phyloP scores from a whole-genome alignment of 2,329 filamentous ascomycete species.

The Claviceps purpurea region DNA sequence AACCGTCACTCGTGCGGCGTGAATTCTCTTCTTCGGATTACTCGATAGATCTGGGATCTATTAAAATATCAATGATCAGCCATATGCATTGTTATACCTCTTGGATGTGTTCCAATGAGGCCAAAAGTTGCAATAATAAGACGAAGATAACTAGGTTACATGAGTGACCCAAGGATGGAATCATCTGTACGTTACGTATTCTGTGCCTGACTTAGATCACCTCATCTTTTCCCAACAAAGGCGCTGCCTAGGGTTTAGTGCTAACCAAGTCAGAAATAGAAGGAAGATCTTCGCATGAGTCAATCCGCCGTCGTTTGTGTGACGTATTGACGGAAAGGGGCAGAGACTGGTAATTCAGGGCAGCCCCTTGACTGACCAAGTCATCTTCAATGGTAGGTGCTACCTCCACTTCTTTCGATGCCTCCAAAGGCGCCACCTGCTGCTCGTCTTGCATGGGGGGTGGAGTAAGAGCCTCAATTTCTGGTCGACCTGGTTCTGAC shows the following conservation, averaged over 20 bases:
- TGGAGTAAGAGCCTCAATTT: conserved; percentile 80
- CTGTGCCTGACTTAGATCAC: background rate
- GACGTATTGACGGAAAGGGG: conserved; percentile 37
- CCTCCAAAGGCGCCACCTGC: conserved; percentile 6
- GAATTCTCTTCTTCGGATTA: too few species aligned
- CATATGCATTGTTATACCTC: too few species aligned
- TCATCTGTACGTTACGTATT: too few species aligned
- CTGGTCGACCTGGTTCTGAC: conserved; percentile 57
- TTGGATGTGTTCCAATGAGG: too few species aligned
- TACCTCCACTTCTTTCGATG: conserved; percentile 8
- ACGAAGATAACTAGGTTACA: too few species aligned
- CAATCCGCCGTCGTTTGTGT: conserved; percentile 43
- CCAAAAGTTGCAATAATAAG: too few species aligned
- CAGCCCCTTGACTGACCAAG: conserved; percentile 26
- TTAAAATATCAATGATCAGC: too few species aligned
- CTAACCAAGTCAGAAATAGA: conserved; percentile 41
- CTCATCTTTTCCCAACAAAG: conserved; percentile 34
- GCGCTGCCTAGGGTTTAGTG: conserved; percentile 41
- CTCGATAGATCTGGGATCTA: too few species aligned
- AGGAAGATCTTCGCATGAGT: conserved; percentile 37
- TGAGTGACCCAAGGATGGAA: too few species aligned
- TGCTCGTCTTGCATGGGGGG: conserved; percentile 41
- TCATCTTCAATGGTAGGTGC: conserved; percentile 13
- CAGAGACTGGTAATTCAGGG: conserved; percentile 34
- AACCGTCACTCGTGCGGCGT: too few species aligned